Evolutionary conservation across 352 stramenopile species (phyloP).

Genomic region (Globisporangium nunn): DNA sequence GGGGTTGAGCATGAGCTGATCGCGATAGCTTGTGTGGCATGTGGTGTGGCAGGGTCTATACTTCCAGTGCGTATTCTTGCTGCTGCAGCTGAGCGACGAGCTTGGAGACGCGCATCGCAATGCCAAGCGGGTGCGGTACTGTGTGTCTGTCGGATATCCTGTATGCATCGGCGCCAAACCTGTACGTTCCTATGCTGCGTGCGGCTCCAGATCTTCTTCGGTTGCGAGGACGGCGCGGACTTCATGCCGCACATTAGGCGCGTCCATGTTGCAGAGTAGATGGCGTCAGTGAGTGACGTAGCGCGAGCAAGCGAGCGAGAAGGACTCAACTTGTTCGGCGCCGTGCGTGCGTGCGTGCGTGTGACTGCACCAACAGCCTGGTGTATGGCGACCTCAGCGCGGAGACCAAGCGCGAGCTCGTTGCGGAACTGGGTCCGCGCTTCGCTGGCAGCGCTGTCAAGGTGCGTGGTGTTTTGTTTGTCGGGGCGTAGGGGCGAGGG

Average conservation of each 20-base stretch:
- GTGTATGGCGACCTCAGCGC: conserved; percentile 45
- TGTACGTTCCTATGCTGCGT: background rate
- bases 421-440: conserved; percentile 28
- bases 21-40: background rate
- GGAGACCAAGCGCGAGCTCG: conserved; percentile 21
- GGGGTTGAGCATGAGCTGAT: background rate
- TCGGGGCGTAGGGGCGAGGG: too few species aligned
- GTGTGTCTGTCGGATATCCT: background rate
- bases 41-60: conserved; percentile 21
- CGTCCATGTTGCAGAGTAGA: background rate
- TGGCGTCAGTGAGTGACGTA: too few species aligned
- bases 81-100: conserved; percentile 31
- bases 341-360: background rate
- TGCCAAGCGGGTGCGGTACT: conserved; percentile 30
- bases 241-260: conserved; percentile 70
- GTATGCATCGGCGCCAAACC: background rate
- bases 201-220: conserved; percentile 36
- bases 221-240: conserved; percentile 19
- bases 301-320: too few species aligned
- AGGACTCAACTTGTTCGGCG: too few species aligned
- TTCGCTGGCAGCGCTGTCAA: conserved; percentile 28
- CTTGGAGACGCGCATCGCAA: conserved; percentile 24
- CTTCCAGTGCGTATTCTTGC: conserved; percentile 64
- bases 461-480: conserved; percentile 13
- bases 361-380: conserved; percentile 18